Percentiles rank a stretch among this genome's conserved stretches.
These are phyloP conservation scores for Ustilago vetiveriae DNA, from an alignment of 1,284 basidiomycete genomes.

Conservation along the genomic window DNA sequence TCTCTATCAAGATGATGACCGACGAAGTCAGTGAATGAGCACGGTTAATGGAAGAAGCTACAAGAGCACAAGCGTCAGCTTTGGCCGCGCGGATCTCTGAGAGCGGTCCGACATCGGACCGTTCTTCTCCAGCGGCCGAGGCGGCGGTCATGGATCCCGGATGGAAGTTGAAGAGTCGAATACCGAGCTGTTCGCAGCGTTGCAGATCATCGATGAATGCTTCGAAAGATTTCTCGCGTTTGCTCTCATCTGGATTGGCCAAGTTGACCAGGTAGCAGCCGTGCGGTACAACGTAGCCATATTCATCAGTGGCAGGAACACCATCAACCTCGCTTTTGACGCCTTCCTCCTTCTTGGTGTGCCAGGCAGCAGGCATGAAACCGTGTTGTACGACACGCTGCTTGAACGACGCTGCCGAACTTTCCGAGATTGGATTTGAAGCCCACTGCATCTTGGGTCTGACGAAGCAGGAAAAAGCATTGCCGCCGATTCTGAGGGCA, in stretches of 20 bases:
- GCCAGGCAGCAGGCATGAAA: conserved; percentile 9
- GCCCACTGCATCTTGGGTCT: conserved; percentile 85
- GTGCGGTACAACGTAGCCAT: conserved; percentile 76
- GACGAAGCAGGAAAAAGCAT: conserved; percentile 82
- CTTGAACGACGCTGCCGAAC: conserved; percentile 68
- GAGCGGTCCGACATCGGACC: conserved; percentile 70
- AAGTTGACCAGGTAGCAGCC: conserved; percentile 87
- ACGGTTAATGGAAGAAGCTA: conserved; percentile 79
- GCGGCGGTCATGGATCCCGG: conserved; percentile 65
- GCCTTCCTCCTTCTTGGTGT: conserved; percentile 1
- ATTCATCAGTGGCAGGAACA: neutral
- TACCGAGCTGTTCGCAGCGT: conserved; percentile 80
- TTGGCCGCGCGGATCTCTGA: conserved; percentile 69
- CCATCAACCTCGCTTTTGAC: neutral
- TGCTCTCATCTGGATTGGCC: conserved; percentile 81
- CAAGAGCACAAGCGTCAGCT: conserved; percentile 74
- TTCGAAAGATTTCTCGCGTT: conserved; percentile 79
- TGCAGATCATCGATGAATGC: conserved; percentile 86
- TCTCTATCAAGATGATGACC: conserved; percentile 80
- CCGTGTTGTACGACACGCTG: conserved; percentile 12
- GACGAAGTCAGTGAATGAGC: conserved; percentile 77
- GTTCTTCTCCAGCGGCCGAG: conserved; percentile 1
- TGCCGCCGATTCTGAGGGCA: conserved; percentile 75
- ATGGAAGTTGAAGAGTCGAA: conserved; percentile 85
- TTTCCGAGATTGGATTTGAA: conserved; percentile 73